Evolutionary conservation across 1,284 basidiomycete genomes (phyloP), one percentile per base, ranked within the genome.

Genomic region (Malassezia pachydermatis): DNA sequence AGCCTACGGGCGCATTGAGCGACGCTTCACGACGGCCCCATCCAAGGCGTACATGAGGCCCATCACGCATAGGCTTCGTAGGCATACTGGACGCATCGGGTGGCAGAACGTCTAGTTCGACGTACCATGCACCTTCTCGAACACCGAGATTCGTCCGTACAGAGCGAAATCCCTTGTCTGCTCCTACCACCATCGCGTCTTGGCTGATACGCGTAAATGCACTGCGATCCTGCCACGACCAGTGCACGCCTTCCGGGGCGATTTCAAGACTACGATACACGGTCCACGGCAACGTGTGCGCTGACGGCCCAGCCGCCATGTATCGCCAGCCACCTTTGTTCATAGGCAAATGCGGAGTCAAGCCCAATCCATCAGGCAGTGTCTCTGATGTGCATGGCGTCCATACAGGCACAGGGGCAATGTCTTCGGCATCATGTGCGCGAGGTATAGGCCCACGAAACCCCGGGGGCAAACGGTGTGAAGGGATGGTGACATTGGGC

Each of bases 11-110:
- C 0, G 83, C 88, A 63, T 95, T 94, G 40, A 98, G 76, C 11
- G 83, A 81, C 4, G 89, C 86, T 72, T 99, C 94, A 48, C 94
- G 78, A 28, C 94, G 77, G 1, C 80, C 90, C 81, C 88, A 92
- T 0, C 94, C 94, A 0, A 98, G 73, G 13, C 94, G 78, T 27
- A 96, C 84, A 73, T 95, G 84, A 32, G 85, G 79, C 3, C 84
- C 86, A 38, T 73, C 72, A 51, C 54, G 54, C 67, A 67, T 67
- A 6, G 59, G 51, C 3, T 43, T 28, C 10, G 51, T 9, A 7
- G 51, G 41, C 27, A n/a, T 13, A 5, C 38, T 48, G 1, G 41
- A 44, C 62, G 43, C 74, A 70, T 63, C 64, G 0, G 70, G 73
- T 1, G 84, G 83, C 0, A 87, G 86, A 20, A 81, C 78, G 38